Base-by-base conservation (phyloP, 1,139 yeast species). In the Candida sanyaensis region DNA sequence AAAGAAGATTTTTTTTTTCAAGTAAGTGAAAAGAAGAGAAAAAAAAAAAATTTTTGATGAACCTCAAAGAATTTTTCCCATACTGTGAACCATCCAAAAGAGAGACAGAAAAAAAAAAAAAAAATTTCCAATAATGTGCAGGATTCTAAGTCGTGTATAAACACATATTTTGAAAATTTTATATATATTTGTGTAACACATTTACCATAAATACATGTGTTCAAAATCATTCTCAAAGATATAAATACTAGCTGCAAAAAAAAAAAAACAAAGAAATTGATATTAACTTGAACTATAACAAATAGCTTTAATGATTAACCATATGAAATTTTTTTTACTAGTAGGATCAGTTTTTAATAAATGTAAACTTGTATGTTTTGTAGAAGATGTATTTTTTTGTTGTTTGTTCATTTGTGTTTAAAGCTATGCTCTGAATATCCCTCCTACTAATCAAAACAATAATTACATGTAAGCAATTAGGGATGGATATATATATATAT, bases 31-130 rank as follows among this genome's bases (percentile, higher is more conserved):
- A 17, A 2, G 21, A 38, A 38, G 24, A 24, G 41, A 32, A 34
- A 45, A 45, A 45, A 41, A 44, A 45, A 43, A n/a, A n/a, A n/a
- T n/a, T 39, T 45, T 38, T 41, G 41, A 24, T 42, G n/a, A 13
- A 29, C 11, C n/a, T 21, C n/a, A 43, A 33, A 23, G 21, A 26
- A 26, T 26, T 26, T n/a, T 26, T 26, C 28, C 28, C 28, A 26
- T 26, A 17, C 3, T 17, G 21, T 17, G 21, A 3, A 17, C 3
- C 21, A 17, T 3, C 21, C 28, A 26, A n/a, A n/a, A n/a, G n/a
- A n/a, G 9, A 26, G 28, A 26, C 6, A 31, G 21, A 33, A 39
- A 45, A 42, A 43, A 45, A 36, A 37, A 46, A 38, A 23, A 44
- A 41, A 28, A 32, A 21, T 29, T n/a, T n/a, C n/a, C 21, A 2